Evolutionary conservation across 73 alveolate species (phyloP), one percentile per base, ranked within the genome.

Genomic region (Paramecium caudatum): DNA sequence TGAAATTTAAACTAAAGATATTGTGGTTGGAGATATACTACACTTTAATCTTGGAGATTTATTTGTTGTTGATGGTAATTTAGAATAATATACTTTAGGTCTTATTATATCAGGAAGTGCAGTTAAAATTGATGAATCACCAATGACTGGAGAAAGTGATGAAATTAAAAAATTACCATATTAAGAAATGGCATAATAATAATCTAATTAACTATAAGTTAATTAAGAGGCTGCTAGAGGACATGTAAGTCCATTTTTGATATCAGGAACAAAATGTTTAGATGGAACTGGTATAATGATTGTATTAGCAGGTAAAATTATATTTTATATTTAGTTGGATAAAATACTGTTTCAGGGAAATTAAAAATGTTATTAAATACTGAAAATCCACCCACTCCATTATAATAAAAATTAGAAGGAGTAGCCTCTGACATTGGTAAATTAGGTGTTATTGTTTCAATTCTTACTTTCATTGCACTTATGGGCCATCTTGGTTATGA

Each of bases 81-180:
- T 91, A n/a, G 50, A 93, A 61, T 94, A 91, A 45, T 91, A 88
- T 36, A 2, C 23, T 10, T 12, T 55, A 92, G 88, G 88, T 1
- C 10, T 74, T 32, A 74, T 91, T 49, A 46, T 91, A 15, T 82
- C 37, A 65, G 90, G 94, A 46, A 74, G 94, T 63, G 93, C 95
- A 85, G 95, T 94, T 47, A 95, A 94, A 46, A 68, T 93, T 90
- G 98, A 97, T 86, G 99, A 97, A 94, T 84, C 96, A 23, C 94
- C 98, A 8, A 96, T 96, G 74, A 97, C 99, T 23, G 98, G 99
- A 45, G 99, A 97, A 85, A 94, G 98, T 3, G 97, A 95, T 39
- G 91, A 91, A 65, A 96, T 97, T 10, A 94, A 94, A 80, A 97
- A 97, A 90, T 37, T 41, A 43, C 88, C 88, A 6, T 74, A 39